Base-by-base conservation (phyloP, 495 filamentous ascomycete genomes). In the Daldinia concentrica region DNA sequence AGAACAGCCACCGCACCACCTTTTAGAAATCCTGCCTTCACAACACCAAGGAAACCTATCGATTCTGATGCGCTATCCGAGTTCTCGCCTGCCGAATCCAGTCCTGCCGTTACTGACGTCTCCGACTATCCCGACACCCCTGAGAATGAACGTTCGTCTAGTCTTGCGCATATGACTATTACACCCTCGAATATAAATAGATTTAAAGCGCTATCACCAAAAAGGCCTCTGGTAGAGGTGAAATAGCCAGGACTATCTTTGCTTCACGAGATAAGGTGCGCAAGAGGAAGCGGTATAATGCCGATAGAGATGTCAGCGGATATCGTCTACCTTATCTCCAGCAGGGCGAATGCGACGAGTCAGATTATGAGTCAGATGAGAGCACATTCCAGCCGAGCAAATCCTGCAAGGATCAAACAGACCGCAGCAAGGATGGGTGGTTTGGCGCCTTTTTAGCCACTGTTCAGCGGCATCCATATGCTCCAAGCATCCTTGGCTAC, bases 401-500 rank as follows among this genome's bases (percentile, higher is more conserved):
- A 27, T 54, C 62, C 11, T 65, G 73, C 2, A 73, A 77, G 29
- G 51, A 60, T 77, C 83, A 76, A 72, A 82, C 59, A 79, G 85
- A 63, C 60, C 75, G 14, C 30, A 58, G 58, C 69, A 72, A 77
- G 66, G 69, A 73, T 36, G 77, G 68, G 55, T 84, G 82, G 65
- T 81, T 92, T 56, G 82, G 82, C 26, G 79, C 85, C 14, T 83
- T 93, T 70, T 87, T 95, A 37, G 82, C 86, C 19, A 87, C 89
- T 57, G 81, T 97, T 66, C 91, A 91, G 69, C 86, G 86, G 43
- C 92, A 97, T 75, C 94, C 94, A 0, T 87, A 90, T 70, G 87
- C 97, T n/a, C 95, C 95, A 5, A 86, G 90, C 60, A 91, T 97
- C 58, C 82, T 98, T 22, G 93, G 93, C 29, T 91, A 88, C 78